These are phyloP conservation scores for Jatropha curcas DNA, from an alignment of 345 rosid species.

Conservation along the genomic window DNA sequence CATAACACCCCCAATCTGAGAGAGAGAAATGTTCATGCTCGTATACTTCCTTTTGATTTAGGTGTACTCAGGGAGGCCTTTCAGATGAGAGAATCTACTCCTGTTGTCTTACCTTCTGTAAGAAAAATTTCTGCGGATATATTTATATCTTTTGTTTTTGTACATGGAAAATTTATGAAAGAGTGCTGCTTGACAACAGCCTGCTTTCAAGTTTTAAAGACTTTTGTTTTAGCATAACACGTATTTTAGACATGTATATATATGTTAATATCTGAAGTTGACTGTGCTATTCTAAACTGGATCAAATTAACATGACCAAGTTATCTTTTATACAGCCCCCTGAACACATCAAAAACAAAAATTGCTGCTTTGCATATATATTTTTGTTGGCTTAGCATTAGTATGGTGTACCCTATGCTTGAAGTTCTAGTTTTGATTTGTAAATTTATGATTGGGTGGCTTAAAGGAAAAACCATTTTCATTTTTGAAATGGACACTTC, in stretches of 20 bases:
- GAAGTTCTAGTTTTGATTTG: not conserved
- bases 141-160: not conserved
- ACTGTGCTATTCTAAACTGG: too few relatives aligned
- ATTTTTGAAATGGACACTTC: not conserved
- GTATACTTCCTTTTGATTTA: slow-evolving; percentile 71
- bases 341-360: too few relatives aligned
- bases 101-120: slow-evolving; percentile 66
- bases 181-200: too few relatives aligned
- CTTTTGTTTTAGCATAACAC: too few relatives aligned
- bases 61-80: slow-evolving; percentile 74
- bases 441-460: not conserved
- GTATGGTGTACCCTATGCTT: not conserved
- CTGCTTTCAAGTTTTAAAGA: too few relatives aligned
- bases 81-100: slow-evolving; percentile 61
- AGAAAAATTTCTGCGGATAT: slow-evolving; percentile 26
- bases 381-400: not conserved
- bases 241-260: too few relatives aligned
- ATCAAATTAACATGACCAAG: too few relatives aligned
- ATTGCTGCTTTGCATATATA: not conserved
- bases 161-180: too few relatives aligned
- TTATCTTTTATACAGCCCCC: too few relatives aligned
- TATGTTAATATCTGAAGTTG: too few relatives aligned
- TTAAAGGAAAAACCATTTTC: not conserved
- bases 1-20: slow-evolving; percentile 44
- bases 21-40: slow-evolving; percentile 42